Conservation (phyloP, 2,329 filamentous ascomycete species). For the Neofusicoccum kwambonambiense region DNA sequence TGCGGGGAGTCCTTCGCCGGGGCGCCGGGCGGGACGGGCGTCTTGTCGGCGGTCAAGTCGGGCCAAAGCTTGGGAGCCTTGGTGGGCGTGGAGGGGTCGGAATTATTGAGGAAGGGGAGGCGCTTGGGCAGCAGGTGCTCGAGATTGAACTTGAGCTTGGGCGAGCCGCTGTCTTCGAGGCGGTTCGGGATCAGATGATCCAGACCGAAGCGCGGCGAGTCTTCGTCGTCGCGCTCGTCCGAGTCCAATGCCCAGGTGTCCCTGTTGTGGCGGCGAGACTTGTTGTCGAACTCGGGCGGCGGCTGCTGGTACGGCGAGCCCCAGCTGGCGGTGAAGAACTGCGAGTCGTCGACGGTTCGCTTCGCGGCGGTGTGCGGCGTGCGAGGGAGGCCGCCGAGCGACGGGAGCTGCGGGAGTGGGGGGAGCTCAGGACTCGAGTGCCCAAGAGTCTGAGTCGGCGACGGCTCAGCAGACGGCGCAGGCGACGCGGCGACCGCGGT, state of each 20-base stretch:
- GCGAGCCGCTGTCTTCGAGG: constrained; percentile 29
- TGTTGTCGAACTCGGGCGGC: constrained; percentile 43
- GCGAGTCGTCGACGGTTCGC: constrained; percentile 46
- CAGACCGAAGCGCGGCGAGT: constrained; percentile 33
- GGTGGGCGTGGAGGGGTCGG: constrained; percentile 19
- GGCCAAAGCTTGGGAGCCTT: constrained; percentile 19
- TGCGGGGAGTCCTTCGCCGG: constrained; percentile 9
- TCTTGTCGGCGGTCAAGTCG: constrained; percentile 5
- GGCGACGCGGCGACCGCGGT: constrained; percentile 32
- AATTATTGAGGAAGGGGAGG: constrained; percentile 17
- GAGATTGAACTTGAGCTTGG: constrained; percentile 38
- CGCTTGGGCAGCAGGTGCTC: constrained; percentile 35
- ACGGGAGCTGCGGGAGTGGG: constrained; percentile 34
- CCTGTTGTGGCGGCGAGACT: constrained; percentile 24
- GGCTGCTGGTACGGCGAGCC: constrained; percentile 82
- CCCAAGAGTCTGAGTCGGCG: constrained; percentile 40
- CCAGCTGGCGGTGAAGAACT: constrained; percentile 77
- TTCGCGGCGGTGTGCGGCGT: constrained; percentile 36
- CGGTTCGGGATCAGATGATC: constrained; percentile 41
- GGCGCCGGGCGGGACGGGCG: neutral
- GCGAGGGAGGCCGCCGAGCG: constrained; percentile 31
- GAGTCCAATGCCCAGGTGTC: constrained; percentile 27
- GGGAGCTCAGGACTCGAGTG: constrained; percentile 44
- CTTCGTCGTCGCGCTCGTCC: constrained; percentile 19
- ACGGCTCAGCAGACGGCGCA: constrained; percentile 40